Base-by-base conservation (phyloP, 495 filamentous ascomycete genomes). In the Neurospora sp. region DNA sequence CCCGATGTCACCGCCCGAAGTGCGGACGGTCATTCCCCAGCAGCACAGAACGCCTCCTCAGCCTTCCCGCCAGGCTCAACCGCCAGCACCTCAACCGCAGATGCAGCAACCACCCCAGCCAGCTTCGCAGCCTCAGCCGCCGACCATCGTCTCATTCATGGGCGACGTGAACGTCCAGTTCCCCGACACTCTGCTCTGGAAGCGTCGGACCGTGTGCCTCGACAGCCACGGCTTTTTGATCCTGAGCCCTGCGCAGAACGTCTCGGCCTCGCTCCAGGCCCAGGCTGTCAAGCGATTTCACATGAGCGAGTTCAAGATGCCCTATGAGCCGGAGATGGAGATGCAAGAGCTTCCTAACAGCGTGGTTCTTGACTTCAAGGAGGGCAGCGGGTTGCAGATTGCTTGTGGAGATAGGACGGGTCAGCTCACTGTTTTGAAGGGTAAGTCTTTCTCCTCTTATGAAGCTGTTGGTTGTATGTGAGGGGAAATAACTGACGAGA, bases 131-230 rank as follows among this genome's bases (percentile, higher is more conserved):
- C 41, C 76, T 38, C 78, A 78, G 61, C 81, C 81, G 10, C 53
- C 53, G 12, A 82, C 80, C 41, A 87, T 88, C 27, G 82, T 91
- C 38, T 88, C 82, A 0, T 84, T 90, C 70, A 87, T 96, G 79
- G 94, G 94, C 45, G 94, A 97, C 77, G 90, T 97, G 69, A 97
- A 98, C 74, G 89, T 97, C 4, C 94, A 98, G 76, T 97, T 98
- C 77, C 94, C 94, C 2, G 94, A 96, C 79, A 94, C 90, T 61
- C 86, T 97, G 31, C 85, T 98, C 10, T 98, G 94, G 94, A 97
- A 97, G 81, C 90, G 93, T 69, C 89, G 94, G 69, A 90, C 89
- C 76, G 89, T 97, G 82, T 87, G 90, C 69, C 85, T 98, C 68
- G 92, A 96, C 78, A 86, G 86, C 72, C 84, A 90, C 68, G 94